These are phyloP conservation scores for Pestalotiopsis sp. DNA, from an alignment of 2,329 filamentous ascomycete species.

Conservation along the genomic window DNA sequence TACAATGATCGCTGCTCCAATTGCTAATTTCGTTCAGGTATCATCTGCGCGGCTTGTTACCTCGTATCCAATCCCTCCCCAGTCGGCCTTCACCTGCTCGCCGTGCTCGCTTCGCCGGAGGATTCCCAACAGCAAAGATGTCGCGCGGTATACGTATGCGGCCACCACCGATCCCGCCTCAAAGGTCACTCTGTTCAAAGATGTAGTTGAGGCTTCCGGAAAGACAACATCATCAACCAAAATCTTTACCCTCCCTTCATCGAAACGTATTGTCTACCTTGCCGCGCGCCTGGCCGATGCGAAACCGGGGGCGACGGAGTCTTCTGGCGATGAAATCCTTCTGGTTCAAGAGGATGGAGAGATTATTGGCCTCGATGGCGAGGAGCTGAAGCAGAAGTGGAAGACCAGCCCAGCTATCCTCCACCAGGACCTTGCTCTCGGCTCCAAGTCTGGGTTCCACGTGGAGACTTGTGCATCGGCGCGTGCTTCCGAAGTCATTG, in stretches of 20 bases:
- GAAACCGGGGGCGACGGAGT: constrained; percentile 22
- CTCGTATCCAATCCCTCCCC: constrained; percentile 68
- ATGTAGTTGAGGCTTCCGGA: constrained; percentile 53
- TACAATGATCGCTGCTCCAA: constrained; percentile 3
- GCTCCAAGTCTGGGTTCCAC: constrained; percentile 37
- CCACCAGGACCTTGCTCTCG: constrained; percentile 41
- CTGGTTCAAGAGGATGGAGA: constrained; percentile 64
- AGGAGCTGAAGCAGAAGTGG: constrained; percentile 53
- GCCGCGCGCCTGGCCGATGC: constrained; percentile 34
- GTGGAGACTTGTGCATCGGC: constrained; percentile 54
- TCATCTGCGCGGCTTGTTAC: constrained; percentile 64
- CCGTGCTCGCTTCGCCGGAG: constrained; percentile 61
- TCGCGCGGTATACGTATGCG: constrained; percentile 64
- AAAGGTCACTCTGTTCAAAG: constrained; percentile 63
- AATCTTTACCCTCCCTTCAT: constrained; percentile 44
- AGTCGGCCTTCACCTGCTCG: constrained; percentile 65
- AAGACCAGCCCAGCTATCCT: constrained; percentile 45
- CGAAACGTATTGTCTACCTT: constrained; percentile 45
- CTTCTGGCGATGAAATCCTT: constrained; percentile 44
- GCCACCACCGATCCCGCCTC: constrained; percentile 53
- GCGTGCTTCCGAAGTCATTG: constrained; percentile 49
- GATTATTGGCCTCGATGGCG: constrained; percentile 62
- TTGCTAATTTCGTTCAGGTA: constrained; percentile 44
- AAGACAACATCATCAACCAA: constrained; percentile 55
- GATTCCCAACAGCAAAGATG: constrained; percentile 47